A percentile compares a stretch with the other conserved stretches of the same genome.
Evolutionary conservation across 805 yeast species (phyloP).

Genomic region (Pichia manshurica): DNA sequence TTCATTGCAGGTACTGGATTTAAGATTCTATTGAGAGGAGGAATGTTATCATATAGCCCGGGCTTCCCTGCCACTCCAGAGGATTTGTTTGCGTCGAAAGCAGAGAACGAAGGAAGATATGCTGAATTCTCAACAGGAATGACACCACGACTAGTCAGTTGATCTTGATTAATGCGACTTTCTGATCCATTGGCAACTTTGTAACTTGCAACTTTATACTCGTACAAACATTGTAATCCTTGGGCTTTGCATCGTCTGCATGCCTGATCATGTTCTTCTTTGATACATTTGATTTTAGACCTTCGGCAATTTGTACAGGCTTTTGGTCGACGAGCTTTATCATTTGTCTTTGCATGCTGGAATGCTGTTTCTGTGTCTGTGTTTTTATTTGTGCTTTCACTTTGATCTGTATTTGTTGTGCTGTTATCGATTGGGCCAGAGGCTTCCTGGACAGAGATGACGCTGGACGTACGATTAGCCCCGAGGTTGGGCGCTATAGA

Average conservation of each 20-base stretch:
- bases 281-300: constrained; percentile 58
- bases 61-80: no score
- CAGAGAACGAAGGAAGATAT: not conserved
- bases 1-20: not conserved
- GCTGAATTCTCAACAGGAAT: not conserved
- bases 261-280: constrained; percentile 38
- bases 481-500: not conserved
- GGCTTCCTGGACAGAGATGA: no score
- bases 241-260: constrained; percentile 53
- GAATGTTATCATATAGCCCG: not conserved
- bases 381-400: not conserved
- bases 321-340: constrained; percentile 24
- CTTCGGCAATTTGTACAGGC: constrained; percentile 62
- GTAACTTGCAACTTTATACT: constrained; percentile 37
- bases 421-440: no score
- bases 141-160: not conserved
- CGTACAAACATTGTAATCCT: constrained; percentile 52
- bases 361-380: no score
- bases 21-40: constrained; percentile 4
- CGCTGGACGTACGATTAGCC: no score
- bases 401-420: no score
- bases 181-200: constrained; percentile 2
- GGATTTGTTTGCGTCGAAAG: not conserved
- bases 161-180: not conserved
- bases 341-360: not conserved